phyloP scores from a whole-genome alignment of 805 yeast species.

The Clavispora asparagi region DNA sequence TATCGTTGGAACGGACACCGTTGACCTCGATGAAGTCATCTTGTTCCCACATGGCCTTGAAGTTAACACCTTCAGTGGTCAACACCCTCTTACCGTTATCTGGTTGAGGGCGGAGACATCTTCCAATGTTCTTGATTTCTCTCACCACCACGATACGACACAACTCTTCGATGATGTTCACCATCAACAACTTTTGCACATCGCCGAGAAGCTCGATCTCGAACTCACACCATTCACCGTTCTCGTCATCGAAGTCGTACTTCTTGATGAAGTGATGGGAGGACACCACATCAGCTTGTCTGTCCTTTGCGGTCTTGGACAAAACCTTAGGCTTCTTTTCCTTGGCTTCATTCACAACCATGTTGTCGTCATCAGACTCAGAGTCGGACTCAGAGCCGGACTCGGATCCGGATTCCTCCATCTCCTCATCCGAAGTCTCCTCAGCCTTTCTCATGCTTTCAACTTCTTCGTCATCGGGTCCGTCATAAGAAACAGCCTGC shows the following conservation, averaged over 20 bases:
- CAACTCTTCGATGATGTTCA: constrained; percentile 87
- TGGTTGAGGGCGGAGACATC: constrained; percentile 80
- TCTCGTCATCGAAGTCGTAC: constrained; percentile 84
- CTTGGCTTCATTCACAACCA: constrained; percentile 8
- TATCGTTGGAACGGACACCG: constrained; percentile 86
- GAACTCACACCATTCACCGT: constrained; percentile 92
- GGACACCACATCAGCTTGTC: constrained; percentile 78
- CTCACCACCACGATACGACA: constrained; percentile 89
- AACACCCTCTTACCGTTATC: constrained; percentile 59
- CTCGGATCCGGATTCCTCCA: constrained; percentile 27
- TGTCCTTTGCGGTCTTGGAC: constrained; percentile 65
- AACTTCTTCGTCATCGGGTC: constrained; percentile 90
- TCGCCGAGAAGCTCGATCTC: constrained; percentile 77
- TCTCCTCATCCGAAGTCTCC: constrained; percentile 69
- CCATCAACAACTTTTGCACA: constrained; percentile 93
- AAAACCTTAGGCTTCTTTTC: constrained; percentile 22
- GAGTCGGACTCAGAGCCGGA: constrained; percentile 31
- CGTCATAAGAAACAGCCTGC: constrained; percentile 89
- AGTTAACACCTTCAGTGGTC: constrained; percentile 97
- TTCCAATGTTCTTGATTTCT: constrained; percentile 84
- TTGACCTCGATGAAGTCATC: constrained; percentile 89
- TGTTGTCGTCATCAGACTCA: constrained; percentile 13
- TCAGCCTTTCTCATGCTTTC: constrained; percentile 85
- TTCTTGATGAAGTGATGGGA: constrained; percentile 68
- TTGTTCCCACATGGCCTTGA: constrained; percentile 97